Percentiles rank a stretch among this genome's conserved stretches.
These are phyloP conservation scores for Leishmania arabica DNA, from an alignment of 208 protist species.

Conservation along the genomic window DNA sequence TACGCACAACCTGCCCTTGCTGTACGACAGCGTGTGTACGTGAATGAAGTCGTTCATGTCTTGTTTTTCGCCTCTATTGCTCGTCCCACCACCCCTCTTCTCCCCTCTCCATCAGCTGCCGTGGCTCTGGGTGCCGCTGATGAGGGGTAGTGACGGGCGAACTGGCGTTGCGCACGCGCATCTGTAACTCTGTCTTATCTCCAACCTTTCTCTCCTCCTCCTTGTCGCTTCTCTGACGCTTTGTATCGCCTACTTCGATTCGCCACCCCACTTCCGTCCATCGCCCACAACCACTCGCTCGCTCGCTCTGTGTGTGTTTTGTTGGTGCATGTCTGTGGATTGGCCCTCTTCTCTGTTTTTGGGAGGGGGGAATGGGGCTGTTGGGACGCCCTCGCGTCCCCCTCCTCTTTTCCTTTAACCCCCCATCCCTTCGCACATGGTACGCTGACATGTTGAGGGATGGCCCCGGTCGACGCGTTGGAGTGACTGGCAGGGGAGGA, in stretches of 20 bases:
- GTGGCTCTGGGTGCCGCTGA: background rate
- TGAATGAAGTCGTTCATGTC: background rate
- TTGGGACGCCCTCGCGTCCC: background rate
- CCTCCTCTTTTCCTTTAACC: background rate
- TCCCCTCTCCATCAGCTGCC: background rate
- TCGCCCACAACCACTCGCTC: background rate
- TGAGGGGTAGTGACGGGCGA: too few relatives aligned
- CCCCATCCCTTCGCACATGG: background rate
- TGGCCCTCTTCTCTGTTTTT: background rate
- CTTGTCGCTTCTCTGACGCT: background rate
- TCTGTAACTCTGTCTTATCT: background rate
- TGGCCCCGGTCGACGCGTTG: background rate
- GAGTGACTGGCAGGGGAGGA: background rate
- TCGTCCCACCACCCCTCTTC: background rate
- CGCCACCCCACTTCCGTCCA: background rate
- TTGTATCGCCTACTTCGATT: background rate
- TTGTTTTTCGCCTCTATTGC: background rate
- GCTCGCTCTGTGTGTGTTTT: background rate
- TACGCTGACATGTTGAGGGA: background rate
- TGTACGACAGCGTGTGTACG: background rate
- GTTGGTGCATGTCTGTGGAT: background rate
- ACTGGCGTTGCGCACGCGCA: background rate
- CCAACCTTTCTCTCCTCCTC: background rate
- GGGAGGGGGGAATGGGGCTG: too few relatives aligned
- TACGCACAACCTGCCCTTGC: background rate